phyloP scores from a whole-genome alignment of 768 basidiomycete genomes.

The Pleurotus djamor region DNA sequence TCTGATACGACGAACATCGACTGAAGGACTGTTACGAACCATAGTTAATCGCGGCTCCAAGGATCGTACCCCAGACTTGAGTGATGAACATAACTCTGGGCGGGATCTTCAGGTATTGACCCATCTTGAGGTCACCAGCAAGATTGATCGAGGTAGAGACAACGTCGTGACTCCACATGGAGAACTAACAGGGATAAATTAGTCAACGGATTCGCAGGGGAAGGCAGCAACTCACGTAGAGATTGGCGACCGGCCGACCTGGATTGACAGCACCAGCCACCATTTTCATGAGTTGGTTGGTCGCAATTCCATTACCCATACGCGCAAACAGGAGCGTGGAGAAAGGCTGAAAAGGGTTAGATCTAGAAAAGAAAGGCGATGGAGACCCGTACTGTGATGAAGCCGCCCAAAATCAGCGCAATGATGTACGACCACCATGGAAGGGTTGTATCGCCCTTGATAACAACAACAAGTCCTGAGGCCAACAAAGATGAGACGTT shows the following conservation, averaged over 20 bases:
- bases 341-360: conserved; percentile 36
- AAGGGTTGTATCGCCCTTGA: conserved; percentile 59
- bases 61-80: conserved; percentile 64
- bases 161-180: conserved; percentile 68
- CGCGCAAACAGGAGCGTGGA: conserved; percentile 54
- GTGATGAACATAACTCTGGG: conserved; percentile 65
- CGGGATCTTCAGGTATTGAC: conserved; percentile 68
- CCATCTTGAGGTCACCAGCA: conserved; percentile 67
- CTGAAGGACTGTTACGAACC: conserved; percentile 18
- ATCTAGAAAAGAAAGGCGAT: background rate
- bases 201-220: background rate
- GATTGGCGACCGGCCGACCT: conserved; percentile 66
- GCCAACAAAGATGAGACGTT: background rate
- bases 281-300: conserved; percentile 66
- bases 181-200: conserved; percentile 35
- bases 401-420: conserved; percentile 49
- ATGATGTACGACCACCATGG: conserved; percentile 64
- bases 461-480: conserved; percentile 50
- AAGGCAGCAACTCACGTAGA: conserved; percentile 44
- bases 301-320: conserved; percentile 61
- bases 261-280: conserved; percentile 58
- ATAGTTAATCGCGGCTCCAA: conserved; percentile 42
- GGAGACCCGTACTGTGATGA: conserved; percentile 27
- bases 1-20: background rate
- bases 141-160: conserved; percentile 51